Percentiles rank a stretch among this genome's conserved stretches.
These are phyloP conservation scores for Vaccinium myrtillus DNA, from an alignment of 148 eudicot species.

Conservation along the genomic window DNA sequence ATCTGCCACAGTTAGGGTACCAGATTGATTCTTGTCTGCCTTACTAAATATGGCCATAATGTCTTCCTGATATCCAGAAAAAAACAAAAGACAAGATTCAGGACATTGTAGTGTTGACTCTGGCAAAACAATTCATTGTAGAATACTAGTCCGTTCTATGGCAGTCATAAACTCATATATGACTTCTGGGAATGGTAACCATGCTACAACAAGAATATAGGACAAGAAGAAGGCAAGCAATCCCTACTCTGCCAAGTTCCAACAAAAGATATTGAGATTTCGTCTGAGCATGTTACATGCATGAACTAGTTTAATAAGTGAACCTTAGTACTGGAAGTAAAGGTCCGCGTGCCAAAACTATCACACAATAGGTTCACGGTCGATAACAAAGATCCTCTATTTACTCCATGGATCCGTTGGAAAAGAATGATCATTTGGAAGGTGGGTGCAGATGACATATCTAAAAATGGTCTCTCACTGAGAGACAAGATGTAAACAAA, in stretches of 20 bases:
- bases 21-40: conserved; percentile 32
- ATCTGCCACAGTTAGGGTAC: conserved; percentile 27
- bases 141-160: not conserved
- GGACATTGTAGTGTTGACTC: not conserved
- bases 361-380: not conserved
- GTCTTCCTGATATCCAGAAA: conserved; percentile 25
- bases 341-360: not conserved
- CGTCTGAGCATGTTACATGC: not conserved
- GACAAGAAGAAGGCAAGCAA: not conserved
- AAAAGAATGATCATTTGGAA: not conserved
- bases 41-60: conserved; percentile 30
- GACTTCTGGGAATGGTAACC: not conserved
- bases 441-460: not conserved
- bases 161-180: not conserved
- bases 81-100: not conserved
- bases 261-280: not conserved
- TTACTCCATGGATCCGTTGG: not conserved
- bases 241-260: not conserved
- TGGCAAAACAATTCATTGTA: not conserved
- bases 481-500: not conserved
- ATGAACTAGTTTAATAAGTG: not conserved
- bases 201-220: not conserved
- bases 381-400: not conserved
- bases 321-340: not conserved
- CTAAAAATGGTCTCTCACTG: not conserved